Evolutionary conservation across 169 alveolate genomes (phyloP), one percentile per base, ranked within the genome.

Genomic region (Babesia sp.): DNA sequence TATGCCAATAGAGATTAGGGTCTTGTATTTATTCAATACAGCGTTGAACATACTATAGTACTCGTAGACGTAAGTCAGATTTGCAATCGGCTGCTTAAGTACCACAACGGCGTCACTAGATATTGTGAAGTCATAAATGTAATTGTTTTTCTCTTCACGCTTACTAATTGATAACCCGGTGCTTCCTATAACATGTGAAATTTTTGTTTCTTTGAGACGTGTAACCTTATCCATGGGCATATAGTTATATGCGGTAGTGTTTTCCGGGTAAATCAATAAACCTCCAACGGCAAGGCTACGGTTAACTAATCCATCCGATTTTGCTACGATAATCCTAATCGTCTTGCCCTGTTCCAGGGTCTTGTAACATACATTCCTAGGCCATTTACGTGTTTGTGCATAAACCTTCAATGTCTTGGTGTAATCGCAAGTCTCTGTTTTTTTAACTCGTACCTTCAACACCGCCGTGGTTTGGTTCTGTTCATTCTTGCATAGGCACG

Each of bases 21-120:
- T 64, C 26, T 8, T 64, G 42, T 1, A 16, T 7, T 22, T 5
- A 2, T 9, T 28, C 1, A n/a, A 24, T 8, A 53, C 12, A 31
- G 12, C 24, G 24, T 34, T 12, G 69, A 58, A 58, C 37, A 33
- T 58, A 48, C 26, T 48, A 22, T 64, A 64, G 51, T 28, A 45
- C 36, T 50, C 51, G 26, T 64, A 64, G 3, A 55, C 9, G 57
- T 79, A 79, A 16, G 77, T 29, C 34, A 79, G 56, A 28, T 34
- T 46, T 2, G 75, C 72, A 1, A 48, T 41, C 37, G 39, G 58
- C 14, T 31, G 41, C 55, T 51, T 80, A 24, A 69, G 39, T 14
- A 76, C 81, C 31, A 69, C 24, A 20, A 78, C 29, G 22, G 74
- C 59, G 45, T 50, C 41, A 3, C n/a, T 20, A 1, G 74, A 2